Base-by-base conservation (phyloP, 192 early-diverging fungal genomes). In the Mortierella claussenii region DNA sequence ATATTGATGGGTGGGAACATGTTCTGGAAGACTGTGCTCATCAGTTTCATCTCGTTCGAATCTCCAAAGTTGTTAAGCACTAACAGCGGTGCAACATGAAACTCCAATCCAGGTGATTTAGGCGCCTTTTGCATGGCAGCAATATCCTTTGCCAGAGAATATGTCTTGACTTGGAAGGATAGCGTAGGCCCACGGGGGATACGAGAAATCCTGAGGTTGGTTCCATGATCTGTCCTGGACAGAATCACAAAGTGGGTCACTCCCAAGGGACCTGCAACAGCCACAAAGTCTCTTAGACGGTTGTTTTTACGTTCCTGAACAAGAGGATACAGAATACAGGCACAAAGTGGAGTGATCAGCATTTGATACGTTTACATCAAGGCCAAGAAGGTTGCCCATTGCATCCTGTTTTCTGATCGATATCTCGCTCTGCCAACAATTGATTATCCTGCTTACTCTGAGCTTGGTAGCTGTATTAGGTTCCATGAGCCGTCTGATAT, bases 1-100 rank as follows among this genome's bases (percentile, higher is more conserved):
- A 97, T 93, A 80, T 96, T 94, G 65, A 99, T 97, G 1, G 97
- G 81, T 1, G 97, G 96, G 69, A 97, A 97, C 90, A 99, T 88
- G 78, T 97, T 97, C 64, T 98, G 97, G 61, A 99, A 91, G 88
- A 96, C 91, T 12, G 94, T 92, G 2, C 91, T 90, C 90, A 98
- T 93, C 43, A 99, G 83, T 81, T 96, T 94, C 65, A 97, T 86
- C 34, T 96, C 85, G 18, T 91, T 91, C 26, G 81, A 83, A 60
- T 89, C 86, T 42, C 83, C 85, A 81, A 94, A 94, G 65, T 92
- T 91, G 81, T 95, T 95, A 31, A 95, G 67, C 8, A 95, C 94
- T 27, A 95, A 82, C 43, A 99, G 79, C 15, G 96, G 96, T 37
- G 92, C 78, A 15, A 87, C 87, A 46, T 88, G 85, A 73, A 90